Evolutionary conservation across 805 yeast genomes (phyloP).

Genomic region (Ogataea populi-albae): DNA sequence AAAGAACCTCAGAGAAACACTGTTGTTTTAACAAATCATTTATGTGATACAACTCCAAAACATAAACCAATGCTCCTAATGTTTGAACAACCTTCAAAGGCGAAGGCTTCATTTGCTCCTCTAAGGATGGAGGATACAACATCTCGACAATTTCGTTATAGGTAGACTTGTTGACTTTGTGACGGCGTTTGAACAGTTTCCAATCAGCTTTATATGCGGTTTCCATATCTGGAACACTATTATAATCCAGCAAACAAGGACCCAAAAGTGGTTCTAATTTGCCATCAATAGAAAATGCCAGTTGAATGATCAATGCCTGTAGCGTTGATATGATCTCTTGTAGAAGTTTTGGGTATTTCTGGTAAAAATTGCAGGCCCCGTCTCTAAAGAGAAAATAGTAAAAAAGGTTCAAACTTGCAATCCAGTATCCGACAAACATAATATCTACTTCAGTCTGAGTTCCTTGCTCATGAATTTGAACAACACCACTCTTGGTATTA

Average conservation of each 20-base stretch:
- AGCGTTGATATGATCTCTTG: slow-evolving; percentile 56
- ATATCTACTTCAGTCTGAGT: slow-evolving; percentile 45
- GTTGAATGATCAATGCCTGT: slow-evolving; percentile 62
- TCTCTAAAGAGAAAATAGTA: slow-evolving; percentile 76
- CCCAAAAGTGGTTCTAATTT: slow-evolving; percentile 57
- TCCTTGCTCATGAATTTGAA: slow-evolving; percentile 19
- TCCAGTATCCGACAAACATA: slow-evolving; percentile 80
- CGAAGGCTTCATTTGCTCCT: slow-evolving; percentile 80
- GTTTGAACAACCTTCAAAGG: slow-evolving; percentile 84
- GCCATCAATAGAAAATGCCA: slow-evolving; percentile 62
- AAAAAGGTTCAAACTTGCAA: slow-evolving; percentile 72
- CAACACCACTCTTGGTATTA: slow-evolving; percentile 58
- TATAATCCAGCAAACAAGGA: slow-evolving; percentile 68
- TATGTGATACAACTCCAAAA: slow-evolving; percentile 75
- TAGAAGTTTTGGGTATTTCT: slow-evolving; percentile 52
- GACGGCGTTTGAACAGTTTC: slow-evolving; percentile 48
- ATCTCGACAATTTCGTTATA: slow-evolving; percentile 73
- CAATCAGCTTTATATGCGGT: slow-evolving; percentile 72
- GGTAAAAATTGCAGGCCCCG: slow-evolving; percentile 47
- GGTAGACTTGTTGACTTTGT: slow-evolving; percentile 38
- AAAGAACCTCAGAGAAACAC: slow-evolving; percentile 71
- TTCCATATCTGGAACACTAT: slow-evolving; percentile 79
- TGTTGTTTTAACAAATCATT: slow-evolving; percentile 78
- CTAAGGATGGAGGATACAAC: slow-evolving; percentile 81
- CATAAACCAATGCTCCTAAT: slow-evolving; percentile 83